Conservation (phyloP, 176 grass and related monocot species). For the Poa annua region DNA sequence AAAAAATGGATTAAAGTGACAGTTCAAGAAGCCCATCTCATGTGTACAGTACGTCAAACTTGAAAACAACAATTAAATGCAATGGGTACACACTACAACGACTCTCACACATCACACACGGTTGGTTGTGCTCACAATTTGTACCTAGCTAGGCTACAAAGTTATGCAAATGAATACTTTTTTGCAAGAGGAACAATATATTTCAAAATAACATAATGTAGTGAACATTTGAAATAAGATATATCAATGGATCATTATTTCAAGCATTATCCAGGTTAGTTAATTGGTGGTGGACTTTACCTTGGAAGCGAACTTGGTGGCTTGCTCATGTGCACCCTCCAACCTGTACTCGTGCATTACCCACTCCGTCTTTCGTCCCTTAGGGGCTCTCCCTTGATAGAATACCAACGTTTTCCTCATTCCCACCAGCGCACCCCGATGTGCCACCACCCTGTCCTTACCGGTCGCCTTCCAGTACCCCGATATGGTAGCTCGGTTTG, state of each 20-base stretch:
- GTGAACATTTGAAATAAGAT: background rate
- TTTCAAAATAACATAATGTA: background rate
- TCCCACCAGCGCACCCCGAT: slow-evolving; percentile 50
- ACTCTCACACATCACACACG: background rate
- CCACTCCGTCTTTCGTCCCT: slow-evolving; percentile 93
- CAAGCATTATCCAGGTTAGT: background rate
- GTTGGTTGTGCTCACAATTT: background rate
- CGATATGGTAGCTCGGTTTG: slow-evolving; percentile 67
- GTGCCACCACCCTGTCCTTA: slow-evolving; percentile 63
- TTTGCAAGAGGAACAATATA: background rate
- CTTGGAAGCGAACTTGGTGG: slow-evolving; percentile 43
- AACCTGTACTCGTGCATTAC: slow-evolving; percentile 98
- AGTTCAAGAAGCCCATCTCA: slow-evolving; percentile 32
- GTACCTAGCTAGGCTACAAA: slow-evolving; percentile 4
- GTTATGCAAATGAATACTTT: background rate
- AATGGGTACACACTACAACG: background rate
- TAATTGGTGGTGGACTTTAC: slow-evolving; percentile 16
- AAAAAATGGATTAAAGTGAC: slow-evolving; percentile 30
- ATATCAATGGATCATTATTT: background rate
- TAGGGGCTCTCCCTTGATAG: slow-evolving; percentile 87
- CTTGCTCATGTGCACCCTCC: slow-evolving; percentile 40
- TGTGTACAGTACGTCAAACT: slow-evolving; percentile 25
- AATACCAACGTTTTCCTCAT: slow-evolving; percentile 98
- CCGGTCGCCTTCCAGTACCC: slow-evolving; percentile 99
- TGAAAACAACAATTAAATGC: slow-evolving; percentile 26